Percentiles rank a stretch among this genome's conserved stretches.
These are phyloP conservation scores for Leucaena leucocephala DNA, from an alignment of 306 rosid genomes.

Conservation along the genomic window DNA sequence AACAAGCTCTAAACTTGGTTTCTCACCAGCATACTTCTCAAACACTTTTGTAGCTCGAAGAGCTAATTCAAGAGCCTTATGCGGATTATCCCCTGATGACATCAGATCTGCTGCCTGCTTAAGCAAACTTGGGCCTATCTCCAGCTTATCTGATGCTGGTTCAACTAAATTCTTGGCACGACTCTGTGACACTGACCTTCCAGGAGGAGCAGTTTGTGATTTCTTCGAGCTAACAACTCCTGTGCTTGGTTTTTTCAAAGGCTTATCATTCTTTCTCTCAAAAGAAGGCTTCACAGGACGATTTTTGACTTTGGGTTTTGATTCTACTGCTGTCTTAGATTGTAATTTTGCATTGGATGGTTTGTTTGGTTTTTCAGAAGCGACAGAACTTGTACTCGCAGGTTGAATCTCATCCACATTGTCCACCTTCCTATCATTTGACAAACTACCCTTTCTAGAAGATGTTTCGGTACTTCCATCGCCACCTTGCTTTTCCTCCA, in stretches of 20 bases:
- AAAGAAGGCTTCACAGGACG: slow-evolving; percentile 57
- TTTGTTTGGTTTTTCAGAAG: slow-evolving; percentile 55
- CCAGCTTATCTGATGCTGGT: slow-evolving; percentile 57
- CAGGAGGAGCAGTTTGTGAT: slow-evolving; percentile 47
- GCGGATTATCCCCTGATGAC: slow-evolving; percentile 78
- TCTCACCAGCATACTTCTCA: slow-evolving; percentile 62
- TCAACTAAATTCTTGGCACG: slow-evolving; percentile 53
- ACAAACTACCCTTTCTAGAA: slow-evolving; percentile 51
- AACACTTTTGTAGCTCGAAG: slow-evolving; percentile 75
- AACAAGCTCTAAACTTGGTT: slow-evolving; percentile 77
- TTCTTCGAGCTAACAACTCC: slow-evolving; percentile 57
- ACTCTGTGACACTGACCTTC: slow-evolving; percentile 44
- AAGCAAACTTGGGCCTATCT: slow-evolving; percentile 67
- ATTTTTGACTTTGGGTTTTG: slow-evolving; percentile 60
- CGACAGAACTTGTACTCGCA: slow-evolving; percentile 51
- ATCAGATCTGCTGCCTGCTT: slow-evolving; percentile 88
- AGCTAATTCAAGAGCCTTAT: slow-evolving; percentile 85
- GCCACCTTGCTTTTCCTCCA: slow-evolving; percentile 49
- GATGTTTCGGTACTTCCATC: slow-evolving; percentile 55
- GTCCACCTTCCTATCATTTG: slow-evolving; percentile 53
- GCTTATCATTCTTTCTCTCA: slow-evolving; percentile 42
- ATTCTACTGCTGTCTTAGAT: slow-evolving; percentile 44
- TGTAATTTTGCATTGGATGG: slow-evolving; percentile 41
- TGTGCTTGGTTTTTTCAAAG: slow-evolving; percentile 49
- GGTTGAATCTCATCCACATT: slow-evolving; percentile 50